A percentile compares a stretch with the other conserved stretches of the same genome.
Evolutionary conservation across 2,329 filamentous ascomycete species (phyloP).

Genomic region (Rutstroemia sp.): DNA sequence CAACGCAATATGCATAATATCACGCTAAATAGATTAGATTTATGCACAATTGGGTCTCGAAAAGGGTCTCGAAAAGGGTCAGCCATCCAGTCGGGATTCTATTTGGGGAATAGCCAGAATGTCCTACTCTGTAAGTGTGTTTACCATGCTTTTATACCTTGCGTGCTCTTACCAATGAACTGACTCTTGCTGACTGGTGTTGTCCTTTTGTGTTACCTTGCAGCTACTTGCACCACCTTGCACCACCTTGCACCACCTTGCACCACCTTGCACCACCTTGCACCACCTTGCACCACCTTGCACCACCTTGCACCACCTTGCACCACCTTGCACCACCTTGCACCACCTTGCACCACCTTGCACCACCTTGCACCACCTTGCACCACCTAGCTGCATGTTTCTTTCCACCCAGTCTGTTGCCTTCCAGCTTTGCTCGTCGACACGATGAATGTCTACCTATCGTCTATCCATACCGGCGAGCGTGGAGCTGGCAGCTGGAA

Average conservation of each 20-base stretch:
- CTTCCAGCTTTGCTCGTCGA: background rate
- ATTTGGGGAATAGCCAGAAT: background rate
- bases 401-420: background rate
- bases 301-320: background rate
- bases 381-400: background rate
- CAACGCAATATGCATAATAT: background rate
- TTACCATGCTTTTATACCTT: background rate
- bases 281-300: background rate
- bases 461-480: too few relatives aligned
- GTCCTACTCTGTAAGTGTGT: background rate
- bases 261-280: background rate
- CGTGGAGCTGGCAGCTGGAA: too few relatives aligned
- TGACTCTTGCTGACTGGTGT: too few relatives aligned
- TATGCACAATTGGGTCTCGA: background rate
- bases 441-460: too few relatives aligned
- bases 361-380: background rate
- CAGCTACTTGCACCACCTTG: background rate
- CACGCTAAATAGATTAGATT: background rate
- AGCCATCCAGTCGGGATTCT: slow-evolving; percentile 2
- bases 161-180: too few relatives aligned
- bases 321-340: background rate
- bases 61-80: background rate
- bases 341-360: background rate
- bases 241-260: too few relatives aligned
- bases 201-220: background rate